Base-by-base conservation (phyloP, 169 alveolate genomes). In the Plasmodium cynomolgi region DNA sequence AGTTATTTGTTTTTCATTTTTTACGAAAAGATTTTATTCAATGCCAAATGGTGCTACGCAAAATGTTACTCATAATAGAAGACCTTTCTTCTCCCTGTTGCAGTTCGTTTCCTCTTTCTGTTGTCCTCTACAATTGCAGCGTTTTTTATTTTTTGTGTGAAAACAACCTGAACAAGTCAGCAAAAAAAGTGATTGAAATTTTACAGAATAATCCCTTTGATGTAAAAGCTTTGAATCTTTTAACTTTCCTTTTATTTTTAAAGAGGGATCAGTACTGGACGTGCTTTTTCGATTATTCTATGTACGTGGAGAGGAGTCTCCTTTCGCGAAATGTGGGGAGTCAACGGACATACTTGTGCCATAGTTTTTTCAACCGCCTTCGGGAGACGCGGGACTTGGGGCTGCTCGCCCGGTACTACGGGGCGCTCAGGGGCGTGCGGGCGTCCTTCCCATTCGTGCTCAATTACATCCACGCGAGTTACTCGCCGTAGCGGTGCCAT, bases 251-350 rank as follows among this genome's bases (percentile, higher is more conserved):
- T 39, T 85, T 75, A 56, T 85, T 29, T 47, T 54, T 56, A 44
- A 74, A 85, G 79, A 85, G 41, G 62, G 44, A 85, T 37, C 33
- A 74, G n/a, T 20, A 85, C 58, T 85, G 93, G 93, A 74, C 39
- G 79, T 39, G n/a, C 23, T 85, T 85, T 31, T 85, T 85, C 58
- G 93, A 85, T 85, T 85, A 85, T 50, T 85, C 85, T 20, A 75
- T 85, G 3, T 85, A 74, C 17, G 75, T 85, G 41, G 93, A 85
- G 62, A 74, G 41, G 33, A 17, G 68, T 11, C 29, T 85, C 17
- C 44, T 33, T 39, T 71, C 83, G 75, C 44, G 74, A 71, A 84
- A 84, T 9, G 50, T 85, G 13, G 62, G 20, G 26, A 20, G 50
- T 31, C 23, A 33, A 20, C 37, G 26, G 81, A 33, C 85, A 44